Conservation (phyloP, 148 eudicot genomes). For the Selenicereus undatus region DNA sequence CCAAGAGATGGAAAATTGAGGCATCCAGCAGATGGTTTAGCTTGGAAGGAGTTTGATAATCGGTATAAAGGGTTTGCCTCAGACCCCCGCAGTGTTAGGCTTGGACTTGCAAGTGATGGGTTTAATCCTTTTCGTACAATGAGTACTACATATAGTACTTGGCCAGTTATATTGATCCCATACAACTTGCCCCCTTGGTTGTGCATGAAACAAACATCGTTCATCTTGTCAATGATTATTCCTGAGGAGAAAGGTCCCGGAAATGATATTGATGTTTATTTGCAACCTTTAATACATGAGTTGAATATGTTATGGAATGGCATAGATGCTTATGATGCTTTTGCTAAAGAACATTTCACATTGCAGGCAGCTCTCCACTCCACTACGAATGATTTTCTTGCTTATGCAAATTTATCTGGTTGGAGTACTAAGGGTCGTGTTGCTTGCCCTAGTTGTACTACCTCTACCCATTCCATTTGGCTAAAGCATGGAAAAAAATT, state of each 20-base stretch:
- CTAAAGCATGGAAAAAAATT: not conserved
- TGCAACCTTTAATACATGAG: no score
- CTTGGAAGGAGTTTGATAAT: not conserved
- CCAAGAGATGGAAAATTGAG: not conserved
- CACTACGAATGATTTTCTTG: not conserved
- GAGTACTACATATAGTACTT: not conserved
- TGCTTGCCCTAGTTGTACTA: no score
- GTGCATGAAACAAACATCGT: not conserved
- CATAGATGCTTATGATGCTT: not conserved
- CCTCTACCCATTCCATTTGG: not conserved
- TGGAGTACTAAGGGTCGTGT: no score
- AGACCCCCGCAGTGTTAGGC: not conserved
- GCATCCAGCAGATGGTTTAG: not conserved
- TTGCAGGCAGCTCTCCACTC: not conserved
- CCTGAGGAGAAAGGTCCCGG: not conserved
- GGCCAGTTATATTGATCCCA: not conserved
- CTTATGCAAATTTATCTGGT: not conserved
- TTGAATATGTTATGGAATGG: not conserved
- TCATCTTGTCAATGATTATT: not conserved
- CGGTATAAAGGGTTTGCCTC: not conserved
- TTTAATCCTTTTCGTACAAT: not conserved
- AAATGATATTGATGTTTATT: not conserved
- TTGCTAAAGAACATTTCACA: not conserved
- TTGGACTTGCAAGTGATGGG: not conserved
- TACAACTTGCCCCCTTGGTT: not conserved